Percentiles rank a stretch among this genome's conserved stretches.
Evolutionary conservation across 306 rosid genomes (phyloP).

Genomic region (Malus sieversii): DNA sequence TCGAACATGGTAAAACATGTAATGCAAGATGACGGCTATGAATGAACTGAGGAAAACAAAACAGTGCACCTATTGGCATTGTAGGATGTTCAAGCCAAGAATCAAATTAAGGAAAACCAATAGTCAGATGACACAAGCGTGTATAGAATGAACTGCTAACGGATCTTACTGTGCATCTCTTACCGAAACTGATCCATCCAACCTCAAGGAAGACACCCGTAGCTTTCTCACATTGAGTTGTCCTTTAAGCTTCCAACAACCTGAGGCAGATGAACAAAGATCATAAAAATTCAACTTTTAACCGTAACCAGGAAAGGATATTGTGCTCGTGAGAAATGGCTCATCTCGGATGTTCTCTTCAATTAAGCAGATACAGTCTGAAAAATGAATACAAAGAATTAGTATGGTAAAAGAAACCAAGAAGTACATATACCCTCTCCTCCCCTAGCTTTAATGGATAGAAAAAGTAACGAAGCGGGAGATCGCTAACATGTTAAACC

Average conservation of each 20-base stretch:
- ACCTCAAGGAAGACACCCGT: neutral
- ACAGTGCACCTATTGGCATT: neutral
- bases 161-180: neutral
- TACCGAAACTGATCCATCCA: conserved; percentile 1
- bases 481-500: neutral
- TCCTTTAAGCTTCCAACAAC: conserved; percentile 18
- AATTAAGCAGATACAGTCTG: neutral
- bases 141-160: neutral
- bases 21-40: neutral
- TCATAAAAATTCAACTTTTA: neutral
- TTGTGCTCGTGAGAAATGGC: neutral
- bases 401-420: neutral
- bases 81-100: neutral
- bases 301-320: neutral
- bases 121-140: neutral
- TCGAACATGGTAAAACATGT: neutral
- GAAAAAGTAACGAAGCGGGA: neutral
- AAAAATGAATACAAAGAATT: neutral
- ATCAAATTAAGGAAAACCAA: neutral
- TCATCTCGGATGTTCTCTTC: neutral
- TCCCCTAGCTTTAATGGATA: neutral
- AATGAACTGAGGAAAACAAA: no score
- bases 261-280: conserved; percentile 4
- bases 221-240: neutral
- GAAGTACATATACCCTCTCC: neutral